A percentile compares a stretch with the other conserved stretches of the same genome.
These are phyloP conservation scores for Populus tomentosa DNA, from an alignment of 441 rosid species.

Conservation along the genomic window DNA sequence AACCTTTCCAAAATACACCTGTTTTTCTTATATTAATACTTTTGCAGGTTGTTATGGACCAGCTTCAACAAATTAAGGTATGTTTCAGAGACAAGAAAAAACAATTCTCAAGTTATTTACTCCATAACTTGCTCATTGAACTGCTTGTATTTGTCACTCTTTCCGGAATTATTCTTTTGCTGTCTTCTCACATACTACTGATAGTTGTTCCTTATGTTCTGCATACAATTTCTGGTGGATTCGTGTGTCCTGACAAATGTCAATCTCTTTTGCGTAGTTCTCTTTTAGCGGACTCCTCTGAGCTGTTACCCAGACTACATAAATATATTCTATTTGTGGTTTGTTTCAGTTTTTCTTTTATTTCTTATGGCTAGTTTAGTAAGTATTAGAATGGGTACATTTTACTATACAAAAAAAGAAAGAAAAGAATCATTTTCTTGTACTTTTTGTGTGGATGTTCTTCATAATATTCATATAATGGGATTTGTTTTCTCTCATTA, in stretches of 20 bases:
- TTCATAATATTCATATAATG: not conserved
- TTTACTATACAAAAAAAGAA: not conserved
- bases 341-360: too few relatives aligned
- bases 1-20: not conserved
- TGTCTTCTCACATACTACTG: not conserved
- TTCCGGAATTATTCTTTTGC: not conserved
- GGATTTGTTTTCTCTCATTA: slow-evolving; percentile 11
- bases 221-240: too few relatives aligned
- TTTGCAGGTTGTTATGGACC: slow-evolving; percentile 41
- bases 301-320: too few relatives aligned
- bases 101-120: not conserved
- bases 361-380: not conserved
- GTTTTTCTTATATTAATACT: slow-evolving; percentile 6
- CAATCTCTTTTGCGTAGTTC: not conserved
- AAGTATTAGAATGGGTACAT: not conserved
- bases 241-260: not conserved
- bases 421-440: not conserved
- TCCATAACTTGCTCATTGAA: not conserved
- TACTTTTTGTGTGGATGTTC: not conserved
- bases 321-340: too few relatives aligned
- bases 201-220: not conserved
- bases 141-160: not conserved
- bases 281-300: not conserved
- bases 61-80: slow-evolving; percentile 59
- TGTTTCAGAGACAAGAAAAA: slow-evolving; percentile 9